These are phyloP conservation scores for Rubus parviflorus DNA, from an alignment of 306 rosid species.

Conservation along the genomic window DNA sequence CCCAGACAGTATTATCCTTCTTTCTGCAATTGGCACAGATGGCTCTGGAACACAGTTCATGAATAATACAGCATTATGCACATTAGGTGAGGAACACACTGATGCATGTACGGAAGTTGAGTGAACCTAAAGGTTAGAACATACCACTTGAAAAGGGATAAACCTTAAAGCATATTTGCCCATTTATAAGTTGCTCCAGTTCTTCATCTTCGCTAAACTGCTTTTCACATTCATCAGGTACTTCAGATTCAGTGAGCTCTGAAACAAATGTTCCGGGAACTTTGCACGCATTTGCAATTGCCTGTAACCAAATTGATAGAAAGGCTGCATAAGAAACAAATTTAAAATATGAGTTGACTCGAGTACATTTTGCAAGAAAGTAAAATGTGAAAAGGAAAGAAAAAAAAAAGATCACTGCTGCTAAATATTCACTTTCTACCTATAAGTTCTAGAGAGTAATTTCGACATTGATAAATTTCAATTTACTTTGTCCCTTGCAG, in stretches of 20 bases:
- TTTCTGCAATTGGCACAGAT: conserved; percentile 43
- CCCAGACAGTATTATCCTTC: conserved; percentile 78
- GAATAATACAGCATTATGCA: not conserved
- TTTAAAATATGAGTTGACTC: conserved; percentile 4
- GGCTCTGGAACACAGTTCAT: conserved; percentile 37
- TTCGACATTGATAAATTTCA: not conserved
- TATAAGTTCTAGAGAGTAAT: not conserved
- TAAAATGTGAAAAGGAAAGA: not conserved
- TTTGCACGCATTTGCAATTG: conserved; percentile 75
- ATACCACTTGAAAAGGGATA: conserved; percentile 80
- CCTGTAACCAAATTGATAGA: conserved; percentile 59
- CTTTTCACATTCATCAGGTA: conserved; percentile 53
- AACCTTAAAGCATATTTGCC: conserved; percentile 76
- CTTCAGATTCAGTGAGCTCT: conserved; percentile 62
- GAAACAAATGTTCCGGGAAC: conserved; percentile 60
- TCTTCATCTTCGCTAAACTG: conserved; percentile 70
- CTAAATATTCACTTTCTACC: not conserved
- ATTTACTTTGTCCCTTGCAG: not conserved
- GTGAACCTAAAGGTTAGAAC: conserved; percentile 21
- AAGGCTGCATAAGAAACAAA: conserved; percentile 37
- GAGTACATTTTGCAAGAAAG: not conserved
- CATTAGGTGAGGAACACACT: not conserved
- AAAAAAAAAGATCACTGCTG: not conserved
- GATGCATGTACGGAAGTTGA: conserved; percentile 2
- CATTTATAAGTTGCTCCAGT: conserved; percentile 72